phyloP scores from a whole-genome alignment of 2,329 filamentous ascomycete genomes.

The Ascochyta viciae-villosae region DNA sequence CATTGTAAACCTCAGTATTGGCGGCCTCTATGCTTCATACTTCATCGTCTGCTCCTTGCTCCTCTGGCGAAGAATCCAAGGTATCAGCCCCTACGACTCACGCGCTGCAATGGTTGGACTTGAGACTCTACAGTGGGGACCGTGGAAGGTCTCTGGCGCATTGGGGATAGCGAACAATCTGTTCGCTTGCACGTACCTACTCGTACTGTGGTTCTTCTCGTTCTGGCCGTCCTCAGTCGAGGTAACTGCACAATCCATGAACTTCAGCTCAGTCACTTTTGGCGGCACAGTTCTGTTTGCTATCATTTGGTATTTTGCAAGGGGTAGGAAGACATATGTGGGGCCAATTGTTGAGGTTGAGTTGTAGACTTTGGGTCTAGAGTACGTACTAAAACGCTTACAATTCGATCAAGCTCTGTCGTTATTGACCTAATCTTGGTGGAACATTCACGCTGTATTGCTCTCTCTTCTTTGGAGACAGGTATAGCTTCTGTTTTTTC shows the following conservation, averaged over 20 bases:
- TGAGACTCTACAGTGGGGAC: background rate
- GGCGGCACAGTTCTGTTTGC: background rate
- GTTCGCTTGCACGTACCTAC: background rate
- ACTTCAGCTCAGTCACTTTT: background rate
- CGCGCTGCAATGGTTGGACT: background rate
- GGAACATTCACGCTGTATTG: too few relatives aligned
- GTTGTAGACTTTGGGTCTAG: background rate
- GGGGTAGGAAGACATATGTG: background rate
- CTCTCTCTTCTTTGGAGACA: too few relatives aligned
- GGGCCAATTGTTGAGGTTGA: background rate
- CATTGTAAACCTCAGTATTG: conserved; percentile 10
- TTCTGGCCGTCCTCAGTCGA: background rate
- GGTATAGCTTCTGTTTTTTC: too few relatives aligned
- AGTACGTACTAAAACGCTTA: too few relatives aligned
- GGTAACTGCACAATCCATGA: background rate
- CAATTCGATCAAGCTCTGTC: too few relatives aligned
- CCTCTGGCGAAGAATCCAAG: conserved; percentile 12
- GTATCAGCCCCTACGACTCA: background rate
- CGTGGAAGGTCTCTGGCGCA: background rate
- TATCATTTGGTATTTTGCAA: background rate
- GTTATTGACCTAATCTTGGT: too few relatives aligned
- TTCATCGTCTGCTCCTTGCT: conserved; percentile 10
- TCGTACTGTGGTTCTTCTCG: background rate
- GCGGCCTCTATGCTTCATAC: conserved; percentile 15
- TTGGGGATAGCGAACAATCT: background rate